phyloP scores from a whole-genome alignment of 2,329 filamentous ascomycete genomes.

The Corynespora cassiicola region DNA sequence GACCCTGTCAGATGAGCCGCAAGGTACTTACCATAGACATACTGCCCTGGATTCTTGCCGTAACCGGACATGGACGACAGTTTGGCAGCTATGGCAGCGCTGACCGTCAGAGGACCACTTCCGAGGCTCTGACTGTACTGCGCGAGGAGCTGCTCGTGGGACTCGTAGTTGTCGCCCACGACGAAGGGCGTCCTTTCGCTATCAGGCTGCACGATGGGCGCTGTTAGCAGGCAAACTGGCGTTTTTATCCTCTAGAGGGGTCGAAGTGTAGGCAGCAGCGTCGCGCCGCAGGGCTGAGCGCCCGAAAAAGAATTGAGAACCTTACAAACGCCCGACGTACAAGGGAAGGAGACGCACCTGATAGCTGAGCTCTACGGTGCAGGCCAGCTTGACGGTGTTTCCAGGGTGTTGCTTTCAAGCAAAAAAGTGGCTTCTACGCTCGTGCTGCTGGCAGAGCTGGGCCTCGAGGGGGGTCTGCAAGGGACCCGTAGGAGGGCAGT shows the following conservation, averaged over 20 bases:
- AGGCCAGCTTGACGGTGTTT: slow-evolving; percentile 45
- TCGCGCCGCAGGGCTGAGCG: slow-evolving; percentile 19
- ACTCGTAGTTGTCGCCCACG: slow-evolving; percentile 30
- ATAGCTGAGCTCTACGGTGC: slow-evolving; percentile 40
- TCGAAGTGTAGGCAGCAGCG: slow-evolving; percentile 36
- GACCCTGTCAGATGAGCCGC: slow-evolving; percentile 49
- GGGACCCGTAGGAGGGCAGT: slow-evolving; percentile 17
- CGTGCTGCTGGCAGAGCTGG: slow-evolving; percentile 16
- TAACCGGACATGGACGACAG: slow-evolving; percentile 82
- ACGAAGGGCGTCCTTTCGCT: slow-evolving; percentile 36
- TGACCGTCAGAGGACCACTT: slow-evolving; percentile 60
- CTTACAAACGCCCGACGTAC: slow-evolving; percentile 16
- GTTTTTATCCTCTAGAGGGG: no score
- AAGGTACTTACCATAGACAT: slow-evolving; percentile 77
- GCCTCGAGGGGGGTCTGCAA: slow-evolving; percentile 23
- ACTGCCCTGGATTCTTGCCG: slow-evolving; percentile 75
- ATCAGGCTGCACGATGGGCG: slow-evolving; percentile 31
- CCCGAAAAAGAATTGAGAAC: slow-evolving; percentile 15
- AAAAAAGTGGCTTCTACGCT: slow-evolving; percentile 15
- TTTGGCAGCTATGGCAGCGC: slow-evolving; percentile 44
- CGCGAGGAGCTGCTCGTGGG: slow-evolving; percentile 28
- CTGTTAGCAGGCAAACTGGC: slow-evolving; percentile 36
- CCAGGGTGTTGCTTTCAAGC: slow-evolving; percentile 18
- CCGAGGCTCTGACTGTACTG: slow-evolving; percentile 39
- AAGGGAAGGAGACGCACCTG: slow-evolving; percentile 40